Percentiles rank a stretch among this genome's conserved stretches.
Conservation (phyloP, 768 basidiomycete genomes). For the Termitomyces sp. region DNA sequence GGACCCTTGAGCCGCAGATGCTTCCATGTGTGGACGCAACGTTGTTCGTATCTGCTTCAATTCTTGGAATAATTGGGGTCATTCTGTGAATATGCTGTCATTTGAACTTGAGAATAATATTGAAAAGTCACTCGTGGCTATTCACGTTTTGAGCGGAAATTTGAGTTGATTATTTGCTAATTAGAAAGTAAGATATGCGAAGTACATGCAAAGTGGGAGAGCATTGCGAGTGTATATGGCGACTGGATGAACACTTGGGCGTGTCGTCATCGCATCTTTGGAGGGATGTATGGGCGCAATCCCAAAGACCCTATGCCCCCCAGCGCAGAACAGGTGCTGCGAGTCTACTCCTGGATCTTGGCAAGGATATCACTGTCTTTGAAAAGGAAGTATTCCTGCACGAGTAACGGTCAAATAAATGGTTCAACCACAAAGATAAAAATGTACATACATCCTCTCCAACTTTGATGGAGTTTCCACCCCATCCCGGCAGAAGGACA, state of each 20-base stretch:
- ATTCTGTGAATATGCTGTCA: no score
- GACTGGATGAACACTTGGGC: background rate
- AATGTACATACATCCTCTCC: conserved; percentile 81
- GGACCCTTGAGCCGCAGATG: no score
- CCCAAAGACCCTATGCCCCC: background rate
- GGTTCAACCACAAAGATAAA: background rate
- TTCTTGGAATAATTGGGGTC: no score
- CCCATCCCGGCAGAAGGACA: conserved; percentile 94
- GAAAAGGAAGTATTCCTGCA: conserved; percentile 94
- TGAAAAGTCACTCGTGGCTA: background rate
- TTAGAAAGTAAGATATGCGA: background rate
- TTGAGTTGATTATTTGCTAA: conserved; percentile 2
- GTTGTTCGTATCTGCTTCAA: no score
- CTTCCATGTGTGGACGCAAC: no score
- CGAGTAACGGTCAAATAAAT: background rate
- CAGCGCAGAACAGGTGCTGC: background rate
- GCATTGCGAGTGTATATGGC: background rate
- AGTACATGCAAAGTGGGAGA: conserved; percentile 7
- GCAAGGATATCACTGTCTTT: conserved; percentile 94
- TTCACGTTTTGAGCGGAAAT: background rate
- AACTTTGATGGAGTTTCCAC: conserved; percentile 92
- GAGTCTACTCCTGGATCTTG: conserved; percentile 85
- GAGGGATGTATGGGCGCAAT: background rate
- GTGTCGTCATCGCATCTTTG: background rate
- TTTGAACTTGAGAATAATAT: background rate